These are phyloP conservation scores for Craspedostauros australis DNA, from an alignment of 108 stramenopile genomes.

Conservation along the genomic window DNA sequence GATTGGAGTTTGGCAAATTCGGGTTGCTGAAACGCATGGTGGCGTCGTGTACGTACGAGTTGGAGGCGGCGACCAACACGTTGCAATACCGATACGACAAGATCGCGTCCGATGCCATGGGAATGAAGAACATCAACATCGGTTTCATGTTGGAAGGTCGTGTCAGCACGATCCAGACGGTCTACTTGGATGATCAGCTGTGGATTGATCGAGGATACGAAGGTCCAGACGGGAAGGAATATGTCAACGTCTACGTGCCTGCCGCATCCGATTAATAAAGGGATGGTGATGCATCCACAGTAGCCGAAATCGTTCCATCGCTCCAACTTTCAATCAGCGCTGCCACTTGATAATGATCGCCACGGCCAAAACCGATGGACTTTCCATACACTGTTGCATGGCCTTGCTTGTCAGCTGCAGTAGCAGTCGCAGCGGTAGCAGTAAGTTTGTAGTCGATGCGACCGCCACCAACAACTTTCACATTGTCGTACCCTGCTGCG, in stretches of 20 bases:
- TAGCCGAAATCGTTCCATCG: no score
- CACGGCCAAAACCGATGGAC: conserved; percentile 58
- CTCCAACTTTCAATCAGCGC: no score
- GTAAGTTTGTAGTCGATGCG: conserved; percentile 45
- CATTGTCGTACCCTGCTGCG: conserved; percentile 24
- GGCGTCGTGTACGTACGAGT: no score
- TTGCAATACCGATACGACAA: no score
- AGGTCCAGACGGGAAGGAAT: conserved; percentile 6
- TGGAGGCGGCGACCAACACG: no score
- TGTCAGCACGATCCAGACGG: conserved; percentile 43
- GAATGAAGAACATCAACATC: conserved; percentile 51
- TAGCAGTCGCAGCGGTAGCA: background rate
- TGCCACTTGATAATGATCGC: conserved; percentile 33
- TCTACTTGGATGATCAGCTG: conserved; percentile 58
- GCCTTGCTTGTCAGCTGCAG: background rate
- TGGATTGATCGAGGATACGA: conserved; percentile 65
- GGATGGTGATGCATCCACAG: no score
- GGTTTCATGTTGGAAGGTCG: conserved; percentile 64
- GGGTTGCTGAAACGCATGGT: no score
- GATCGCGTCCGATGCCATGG: conserved; percentile 63
- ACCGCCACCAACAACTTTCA: conserved; percentile 57
- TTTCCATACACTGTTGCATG: conserved; percentile 56
- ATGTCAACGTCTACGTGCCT: conserved; percentile 33
- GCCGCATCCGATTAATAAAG: no score
- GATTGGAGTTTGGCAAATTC: no score